A percentile compares a stretch with the other conserved stretches of the same genome.
Conservation (phyloP, 352 stramenopile species). For the Phytopythium ostracodes region DNA sequence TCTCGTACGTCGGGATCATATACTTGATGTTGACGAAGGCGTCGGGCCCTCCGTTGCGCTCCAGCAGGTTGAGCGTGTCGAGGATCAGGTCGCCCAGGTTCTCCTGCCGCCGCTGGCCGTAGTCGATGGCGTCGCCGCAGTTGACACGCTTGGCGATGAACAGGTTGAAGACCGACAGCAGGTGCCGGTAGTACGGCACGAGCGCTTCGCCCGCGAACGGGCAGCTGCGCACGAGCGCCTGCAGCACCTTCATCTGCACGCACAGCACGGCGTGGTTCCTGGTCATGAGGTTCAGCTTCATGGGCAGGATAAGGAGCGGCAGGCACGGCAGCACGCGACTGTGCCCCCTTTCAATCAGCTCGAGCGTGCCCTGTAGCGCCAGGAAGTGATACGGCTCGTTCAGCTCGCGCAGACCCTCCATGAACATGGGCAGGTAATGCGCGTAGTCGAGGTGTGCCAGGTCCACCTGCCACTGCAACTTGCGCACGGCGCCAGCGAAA, state of each 20-base stretch:
- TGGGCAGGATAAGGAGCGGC: conserved; percentile 48
- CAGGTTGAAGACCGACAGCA: conserved; percentile 91
- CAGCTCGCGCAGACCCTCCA: conserved; percentile 88
- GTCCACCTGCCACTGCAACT: conserved; percentile 68
- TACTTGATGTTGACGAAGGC: conserved; percentile 96
- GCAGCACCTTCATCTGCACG: conserved; percentile 73
- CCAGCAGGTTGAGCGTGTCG: conserved; percentile 88
- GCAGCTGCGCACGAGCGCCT: conserved; percentile 64
- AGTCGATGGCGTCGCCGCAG: conserved; percentile 92
- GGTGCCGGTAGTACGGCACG: conserved; percentile 90
- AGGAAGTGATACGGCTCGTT: conserved; percentile 86
- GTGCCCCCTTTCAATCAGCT: conserved; percentile 79
- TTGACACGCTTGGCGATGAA: conserved; percentile 92
- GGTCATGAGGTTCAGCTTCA: conserved; percentile 88
- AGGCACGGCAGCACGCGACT: conserved; percentile 58
- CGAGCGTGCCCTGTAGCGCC: conserved; percentile 65
- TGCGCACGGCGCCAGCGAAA: conserved; percentile 69
- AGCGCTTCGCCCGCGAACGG: conserved; percentile 84
- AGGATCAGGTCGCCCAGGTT: conserved; percentile 88
- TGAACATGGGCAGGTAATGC: conserved; percentile 91
- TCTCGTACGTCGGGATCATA: conserved; percentile 95
- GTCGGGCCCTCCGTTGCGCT: conserved; percentile 77
- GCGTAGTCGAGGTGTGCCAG: conserved; percentile 73
- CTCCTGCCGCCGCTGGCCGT: conserved; percentile 84
- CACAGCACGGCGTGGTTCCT: conserved; percentile 68